Evolutionary conservation across 371 early-diverging fungal species (phyloP), one percentile per base, ranked within the genome.

Genomic region (Lichtheimia ornata): DNA sequence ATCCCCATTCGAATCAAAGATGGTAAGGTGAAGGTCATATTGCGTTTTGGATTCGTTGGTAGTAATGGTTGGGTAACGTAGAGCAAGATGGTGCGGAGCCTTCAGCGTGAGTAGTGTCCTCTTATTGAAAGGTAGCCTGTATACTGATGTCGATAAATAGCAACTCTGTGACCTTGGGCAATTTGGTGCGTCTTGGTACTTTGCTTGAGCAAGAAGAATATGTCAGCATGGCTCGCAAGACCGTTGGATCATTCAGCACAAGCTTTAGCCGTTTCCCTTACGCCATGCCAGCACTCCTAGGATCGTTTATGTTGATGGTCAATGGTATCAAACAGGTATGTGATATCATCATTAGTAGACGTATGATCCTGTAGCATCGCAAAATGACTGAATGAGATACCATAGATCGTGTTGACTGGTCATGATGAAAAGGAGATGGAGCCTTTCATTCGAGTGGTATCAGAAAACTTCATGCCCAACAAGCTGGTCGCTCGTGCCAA

Each of bases 81-180:
- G 88, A 85, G 54, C 83, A 85, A 65, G 88, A 88, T 65, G 87
- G 87, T 24, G 87, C 88, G 0, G 88, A 88, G 60, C 88, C 88
- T 22, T 79, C 87, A 15, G 69, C 82, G 74, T 78, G 68, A 65
- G 74, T 62, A 27, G 9, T 35, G 1, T 11, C 11, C 4, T 35
- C 35, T 9, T 9, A n/a, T 35, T 35, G 2, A 35, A 35, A 35
- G 0, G 11, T 11, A 35, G 35, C 11, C 0, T 35, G 25, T 13
- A 9, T 27, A 51, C 17, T 17, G 11, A 51, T 24, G 17, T 5
- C n/a, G 17, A 18, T 18, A 12, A 47, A 44, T 53, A 79, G 79
- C 6, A 82, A 82, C 54, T 66, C 81, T 27, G 71, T 82, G 1
- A 65, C 83, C 2, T 61, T 78, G 17, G 66, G 63, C 30, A 82